Conservation (phyloP, 441 rosid genomes). For the Pelargonium fulgidum region DNA sequence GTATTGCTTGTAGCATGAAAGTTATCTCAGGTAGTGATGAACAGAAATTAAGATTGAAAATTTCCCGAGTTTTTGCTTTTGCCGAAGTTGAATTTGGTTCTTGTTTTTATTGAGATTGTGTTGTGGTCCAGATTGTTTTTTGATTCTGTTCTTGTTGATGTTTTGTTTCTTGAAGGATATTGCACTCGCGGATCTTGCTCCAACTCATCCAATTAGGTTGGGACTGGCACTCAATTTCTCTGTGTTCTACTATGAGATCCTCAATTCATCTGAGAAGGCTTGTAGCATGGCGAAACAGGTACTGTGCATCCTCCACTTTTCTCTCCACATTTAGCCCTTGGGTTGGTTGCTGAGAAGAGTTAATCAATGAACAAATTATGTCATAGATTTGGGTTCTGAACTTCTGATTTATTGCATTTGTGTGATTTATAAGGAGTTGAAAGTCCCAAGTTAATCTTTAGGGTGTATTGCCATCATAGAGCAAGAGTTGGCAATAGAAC, state of each 20-base stretch:
- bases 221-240: constrained; percentile 82
- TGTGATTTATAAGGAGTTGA: neutral
- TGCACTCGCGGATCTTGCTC: constrained; percentile 68
- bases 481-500: neutral
- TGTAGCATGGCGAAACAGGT: constrained; percentile 94
- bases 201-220: constrained; percentile 81
- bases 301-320: neutral
- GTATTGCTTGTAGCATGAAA: neutral
- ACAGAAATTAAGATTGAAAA: neutral
- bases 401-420: neutral
- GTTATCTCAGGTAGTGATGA: too few relatives aligned
- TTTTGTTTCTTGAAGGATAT: constrained; percentile 39
- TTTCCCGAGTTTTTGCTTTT: neutral
- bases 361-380: neutral
- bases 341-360: neutral
- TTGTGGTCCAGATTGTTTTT: neutral
- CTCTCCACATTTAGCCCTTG: neutral
- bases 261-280: constrained; percentile 74
- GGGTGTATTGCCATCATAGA: neutral
- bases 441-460: neutral
- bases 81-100: neutral
- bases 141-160: constrained; percentile 1
- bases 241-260: constrained; percentile 83
- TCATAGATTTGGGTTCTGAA: neutral
- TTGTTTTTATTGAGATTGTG: neutral